Conservation (phyloP, 2,329 filamentous ascomycete species). For the Aureobasidium uvarum region DNA sequence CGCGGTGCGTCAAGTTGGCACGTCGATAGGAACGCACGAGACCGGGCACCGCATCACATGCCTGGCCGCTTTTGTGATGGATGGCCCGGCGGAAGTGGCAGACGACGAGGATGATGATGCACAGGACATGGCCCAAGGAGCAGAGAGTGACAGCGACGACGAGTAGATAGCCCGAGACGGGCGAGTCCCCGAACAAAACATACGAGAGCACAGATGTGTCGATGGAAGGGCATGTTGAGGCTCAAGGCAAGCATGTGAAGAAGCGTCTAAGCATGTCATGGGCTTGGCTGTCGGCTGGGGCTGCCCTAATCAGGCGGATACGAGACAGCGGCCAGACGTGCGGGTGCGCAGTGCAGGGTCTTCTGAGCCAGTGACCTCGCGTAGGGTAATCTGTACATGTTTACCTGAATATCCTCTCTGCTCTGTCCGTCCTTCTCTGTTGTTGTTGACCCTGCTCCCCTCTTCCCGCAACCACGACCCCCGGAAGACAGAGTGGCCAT, state of each 20-base stretch:
- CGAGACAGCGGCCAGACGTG: neutral
- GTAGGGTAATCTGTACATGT: slow-evolving; percentile 16
- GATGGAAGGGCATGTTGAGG: neutral
- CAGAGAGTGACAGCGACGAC: slow-evolving; percentile 27
- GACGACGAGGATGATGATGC: slow-evolving; percentile 9
- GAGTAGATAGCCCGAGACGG: slow-evolving; percentile 3
- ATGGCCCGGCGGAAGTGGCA: slow-evolving; percentile 31
- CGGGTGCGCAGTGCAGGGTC: neutral
- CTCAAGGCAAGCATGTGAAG: neutral
- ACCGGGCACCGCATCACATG: slow-evolving; percentile 90
- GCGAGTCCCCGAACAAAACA: neutral
- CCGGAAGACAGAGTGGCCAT: neutral
- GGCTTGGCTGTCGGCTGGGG: slow-evolving; percentile 6
- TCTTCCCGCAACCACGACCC: neutral
- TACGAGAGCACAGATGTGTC: neutral
- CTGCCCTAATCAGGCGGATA: slow-evolving; percentile 6
- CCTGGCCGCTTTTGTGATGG: slow-evolving; percentile 79
- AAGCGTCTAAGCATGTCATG: neutral
- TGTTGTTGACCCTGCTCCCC: neutral
- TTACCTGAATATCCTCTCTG: neutral
- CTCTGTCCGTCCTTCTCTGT: neutral
- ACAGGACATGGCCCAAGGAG: neutral
- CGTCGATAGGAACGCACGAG: slow-evolving; percentile 72
- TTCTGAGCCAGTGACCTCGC: slow-evolving; percentile 23
- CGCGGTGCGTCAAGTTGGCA: slow-evolving; percentile 55